Percentiles rank a stretch among this genome's conserved stretches.
phyloP scores from a whole-genome alignment of 2,329 filamentous ascomycete species.

The Ophiostoma quercus region DNA sequence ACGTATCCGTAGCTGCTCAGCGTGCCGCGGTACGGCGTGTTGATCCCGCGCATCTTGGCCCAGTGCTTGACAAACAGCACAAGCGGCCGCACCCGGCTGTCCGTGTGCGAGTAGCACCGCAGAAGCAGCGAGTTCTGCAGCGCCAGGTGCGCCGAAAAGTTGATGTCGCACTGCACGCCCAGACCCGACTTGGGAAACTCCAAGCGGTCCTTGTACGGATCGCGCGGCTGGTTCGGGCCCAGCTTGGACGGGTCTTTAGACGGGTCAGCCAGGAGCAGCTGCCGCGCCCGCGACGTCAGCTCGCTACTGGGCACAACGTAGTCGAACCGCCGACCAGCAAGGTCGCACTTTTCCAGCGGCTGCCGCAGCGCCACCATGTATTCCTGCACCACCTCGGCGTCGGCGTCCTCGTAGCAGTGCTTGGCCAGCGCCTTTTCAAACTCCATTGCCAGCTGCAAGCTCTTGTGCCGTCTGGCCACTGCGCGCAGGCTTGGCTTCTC shows the following conservation, averaged over 20 bases:
- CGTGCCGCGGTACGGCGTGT: constrained; percentile 79
- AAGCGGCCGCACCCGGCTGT: constrained; percentile 69
- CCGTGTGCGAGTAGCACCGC: constrained; percentile 74
- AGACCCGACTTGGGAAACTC: constrained; percentile 73
- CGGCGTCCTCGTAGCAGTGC: constrained; percentile 40
- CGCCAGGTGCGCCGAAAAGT: constrained; percentile 78
- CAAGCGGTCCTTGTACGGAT: constrained; percentile 55
- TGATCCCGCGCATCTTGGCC: constrained; percentile 81
- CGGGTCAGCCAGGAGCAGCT: constrained; percentile 42
- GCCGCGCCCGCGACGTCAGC: constrained; percentile 42
- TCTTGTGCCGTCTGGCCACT: constrained; percentile 48
- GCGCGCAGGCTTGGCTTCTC: constrained; percentile 36
- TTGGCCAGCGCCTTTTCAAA: constrained; percentile 51
- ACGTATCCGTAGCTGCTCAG: constrained; percentile 88
- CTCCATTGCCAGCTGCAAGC: constrained; percentile 51
- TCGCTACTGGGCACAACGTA: constrained; percentile 38
- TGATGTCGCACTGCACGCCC: constrained; percentile 88
- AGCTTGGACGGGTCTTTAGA: constrained; percentile 48
- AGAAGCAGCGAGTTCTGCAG: constrained; percentile 79
- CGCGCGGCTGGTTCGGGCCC: constrained; percentile 47
- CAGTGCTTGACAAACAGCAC: constrained; percentile 86
- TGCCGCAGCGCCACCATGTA: constrained; percentile 50
- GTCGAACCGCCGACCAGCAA: constrained; percentile 30
- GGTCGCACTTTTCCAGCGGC: constrained; percentile 31
- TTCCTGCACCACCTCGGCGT: constrained; percentile 38